Conservation (phyloP, 2,329 filamentous ascomycete genomes). For the Ophiostoma tasmaniense region DNA sequence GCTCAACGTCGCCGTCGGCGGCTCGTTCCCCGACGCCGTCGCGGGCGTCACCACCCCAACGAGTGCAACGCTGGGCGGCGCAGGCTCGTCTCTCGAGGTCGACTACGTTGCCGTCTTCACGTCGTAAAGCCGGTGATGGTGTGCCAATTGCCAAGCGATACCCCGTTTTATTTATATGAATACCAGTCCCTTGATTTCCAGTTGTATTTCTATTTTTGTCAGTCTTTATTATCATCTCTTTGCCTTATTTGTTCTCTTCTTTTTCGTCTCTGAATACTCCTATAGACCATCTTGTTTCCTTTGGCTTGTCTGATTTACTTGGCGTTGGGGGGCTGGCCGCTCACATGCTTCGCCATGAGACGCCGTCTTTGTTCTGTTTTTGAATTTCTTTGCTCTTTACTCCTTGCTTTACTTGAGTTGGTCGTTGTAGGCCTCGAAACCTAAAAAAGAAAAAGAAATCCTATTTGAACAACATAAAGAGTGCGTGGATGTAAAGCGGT, state of each 20-base stretch:
- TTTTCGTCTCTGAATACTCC: not conserved
- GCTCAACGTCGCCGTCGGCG: conserved; percentile 48
- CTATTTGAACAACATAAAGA: not conserved
- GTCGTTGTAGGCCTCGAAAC: not conserved
- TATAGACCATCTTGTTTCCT: not conserved
- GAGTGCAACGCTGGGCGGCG: conserved; percentile 36
- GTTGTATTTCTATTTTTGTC: not conserved
- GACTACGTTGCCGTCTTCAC: conserved; percentile 40
- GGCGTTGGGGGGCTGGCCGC: not conserved
- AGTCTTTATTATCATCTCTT: not conserved
- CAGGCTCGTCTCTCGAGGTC: conserved; percentile 43
- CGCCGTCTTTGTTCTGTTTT: not conserved
- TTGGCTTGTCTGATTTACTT: not conserved
- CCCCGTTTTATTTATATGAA: not conserved
- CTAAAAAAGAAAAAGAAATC: not conserved
- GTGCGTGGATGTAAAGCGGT: not conserved
- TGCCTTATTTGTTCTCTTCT: not conserved
- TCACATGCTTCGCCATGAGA: not conserved
- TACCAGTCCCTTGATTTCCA: not conserved
- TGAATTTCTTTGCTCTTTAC: not conserved
- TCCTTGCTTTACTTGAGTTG: not conserved
- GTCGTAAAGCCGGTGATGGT: conserved; percentile 1
- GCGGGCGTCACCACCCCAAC: conserved; percentile 33
- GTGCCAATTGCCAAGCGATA: not conserved
- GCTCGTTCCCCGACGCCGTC: conserved; percentile 32